Evolutionary conservation across 257 asterid species (phyloP), one percentile per base, ranked within the genome.

Genomic region (Osmanthus fragrans): DNA sequence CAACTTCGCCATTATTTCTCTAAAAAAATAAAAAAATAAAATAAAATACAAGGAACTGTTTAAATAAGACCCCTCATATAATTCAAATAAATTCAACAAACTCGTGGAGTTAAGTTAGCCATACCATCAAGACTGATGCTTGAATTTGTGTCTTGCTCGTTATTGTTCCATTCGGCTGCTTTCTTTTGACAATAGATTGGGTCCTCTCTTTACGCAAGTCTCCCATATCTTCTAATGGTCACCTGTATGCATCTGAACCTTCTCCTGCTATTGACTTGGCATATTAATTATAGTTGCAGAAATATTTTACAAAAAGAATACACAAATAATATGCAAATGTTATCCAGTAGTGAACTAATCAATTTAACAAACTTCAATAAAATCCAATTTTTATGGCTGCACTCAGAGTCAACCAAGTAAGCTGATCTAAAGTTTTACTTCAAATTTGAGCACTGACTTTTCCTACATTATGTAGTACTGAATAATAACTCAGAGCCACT

Each of bases 71-170:
- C 7, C 58, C 1, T 19, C 2, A 63, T 23, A 23, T 8, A 60
- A 40, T 56, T 72, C 27, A 18, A 79, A 76, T n/a, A 29, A 42
- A 49, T 69, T 30, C 4, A 70, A 47, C 54, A 40, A 71, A 65
- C 39, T 71, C 27, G 27, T 33, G 9, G 11, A 25, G 29, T 73
- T 36, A 71, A 34, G 36, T 12, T 34, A 79, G 42, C 30, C 40
- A 21, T 90, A 89, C 92, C 88, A 71, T 84, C 49, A 83, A 67
- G 42, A 82, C 76, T 71, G 93, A 82, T 36, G 87, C 84, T 73
- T 79, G 81, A 73, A 77, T 79, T 80, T 82, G 82, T 15, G 89
- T 77, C 76, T 72, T 84, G 87, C 89, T 81, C 72, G 63, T 60
- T 34, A 64, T 56, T 30, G 80, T 73, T 84, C 91, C 91, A 79